These are phyloP conservation scores for Musa acuminata DNA, from an alignment of 176 grass and related monocot genomes.

Conservation along the genomic window DNA sequence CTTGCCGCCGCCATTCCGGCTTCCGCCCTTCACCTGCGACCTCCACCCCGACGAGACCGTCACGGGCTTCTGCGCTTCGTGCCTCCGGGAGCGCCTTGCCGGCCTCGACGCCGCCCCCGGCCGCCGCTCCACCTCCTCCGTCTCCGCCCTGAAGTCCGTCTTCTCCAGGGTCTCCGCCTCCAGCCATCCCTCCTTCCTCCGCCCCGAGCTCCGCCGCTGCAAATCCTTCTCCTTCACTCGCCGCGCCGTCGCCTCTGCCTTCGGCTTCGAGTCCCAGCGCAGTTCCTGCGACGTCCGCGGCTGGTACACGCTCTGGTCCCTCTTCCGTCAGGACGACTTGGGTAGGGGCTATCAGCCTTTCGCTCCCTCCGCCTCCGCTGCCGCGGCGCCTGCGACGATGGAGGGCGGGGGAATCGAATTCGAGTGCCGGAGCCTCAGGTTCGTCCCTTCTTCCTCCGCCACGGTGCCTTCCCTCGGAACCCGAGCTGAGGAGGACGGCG, in stretches of 20 bases:
- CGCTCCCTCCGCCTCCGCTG: conserved; percentile 21
- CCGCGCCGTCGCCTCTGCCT: conserved; percentile 7
- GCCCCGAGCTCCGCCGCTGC: conserved; percentile 57
- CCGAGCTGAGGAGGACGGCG: conserved; percentile 21
- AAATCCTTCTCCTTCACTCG: conserved; percentile 71
- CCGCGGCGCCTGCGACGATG: conserved; percentile 31
- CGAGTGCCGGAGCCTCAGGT: conserved; percentile 25
- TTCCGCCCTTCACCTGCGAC: conserved; percentile 52
- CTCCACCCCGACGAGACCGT: conserved; percentile 72
- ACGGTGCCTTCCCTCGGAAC: conserved; percentile 11
- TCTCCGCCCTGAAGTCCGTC: conserved; percentile 60
- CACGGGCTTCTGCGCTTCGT: conserved; percentile 74
- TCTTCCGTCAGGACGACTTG: conserved; percentile 78
- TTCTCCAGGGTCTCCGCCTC: conserved; percentile 46
- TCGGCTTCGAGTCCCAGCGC: conserved; percentile 54
- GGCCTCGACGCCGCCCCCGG: conserved; percentile 52
- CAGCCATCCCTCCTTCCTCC: conserved; percentile 5
- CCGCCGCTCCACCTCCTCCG: conserved; percentile 44
- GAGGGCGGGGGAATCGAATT: conserved; percentile 23
- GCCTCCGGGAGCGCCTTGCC: conserved; percentile 72
- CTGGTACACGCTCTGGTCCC: conserved; percentile 66
- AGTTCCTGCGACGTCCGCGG: conserved; percentile 67
- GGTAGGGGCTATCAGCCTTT: conserved; percentile 43
- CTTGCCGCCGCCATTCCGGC: conserved; percentile 38
- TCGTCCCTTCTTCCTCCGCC: conserved; percentile 20